A percentile compares a stretch with the other conserved stretches of the same genome.
These are phyloP conservation scores for Chloromonas sp. DNA, from an alignment of 163 green algal genomes.

Conservation along the genomic window DNA sequence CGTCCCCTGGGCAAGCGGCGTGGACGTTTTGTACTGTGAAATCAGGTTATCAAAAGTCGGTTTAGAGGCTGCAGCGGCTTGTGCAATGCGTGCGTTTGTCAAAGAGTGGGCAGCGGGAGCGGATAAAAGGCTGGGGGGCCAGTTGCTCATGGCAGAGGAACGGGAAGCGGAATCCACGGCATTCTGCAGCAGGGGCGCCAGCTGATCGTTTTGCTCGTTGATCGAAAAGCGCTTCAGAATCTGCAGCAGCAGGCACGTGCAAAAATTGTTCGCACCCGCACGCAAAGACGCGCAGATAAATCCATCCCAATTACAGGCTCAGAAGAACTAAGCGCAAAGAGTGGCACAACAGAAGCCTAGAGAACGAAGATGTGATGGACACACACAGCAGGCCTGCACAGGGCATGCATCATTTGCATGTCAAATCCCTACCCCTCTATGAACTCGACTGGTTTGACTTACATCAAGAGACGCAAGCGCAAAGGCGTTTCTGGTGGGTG, in stretches of 20 bases:
- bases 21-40: no score
- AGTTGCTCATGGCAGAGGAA: neutral
- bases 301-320: neutral
- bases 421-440: neutral
- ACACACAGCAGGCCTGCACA: no score
- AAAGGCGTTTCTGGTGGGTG: neutral
- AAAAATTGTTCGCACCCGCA: neutral
- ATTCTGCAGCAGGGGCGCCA: neutral
- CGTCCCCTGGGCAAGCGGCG: no score
- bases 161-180: neutral
- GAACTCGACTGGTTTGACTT: neutral
- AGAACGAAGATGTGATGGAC: no score
- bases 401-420: no score
- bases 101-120: no score
- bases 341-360: neutral
- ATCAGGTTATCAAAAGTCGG: no score
- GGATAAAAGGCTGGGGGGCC: no score
- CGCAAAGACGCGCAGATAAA: neutral
- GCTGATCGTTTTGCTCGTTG: neutral
- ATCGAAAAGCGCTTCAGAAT: neutral
- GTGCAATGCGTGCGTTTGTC: no score
- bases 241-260: neutral
- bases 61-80: no score
- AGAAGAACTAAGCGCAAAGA: neutral
- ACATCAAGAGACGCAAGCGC: neutral